Percentiles rank a stretch among this genome's conserved stretches.
Evolutionary conservation across 768 basidiomycete species (phyloP).

Genomic region (Pleurotus tuoliensis): DNA sequence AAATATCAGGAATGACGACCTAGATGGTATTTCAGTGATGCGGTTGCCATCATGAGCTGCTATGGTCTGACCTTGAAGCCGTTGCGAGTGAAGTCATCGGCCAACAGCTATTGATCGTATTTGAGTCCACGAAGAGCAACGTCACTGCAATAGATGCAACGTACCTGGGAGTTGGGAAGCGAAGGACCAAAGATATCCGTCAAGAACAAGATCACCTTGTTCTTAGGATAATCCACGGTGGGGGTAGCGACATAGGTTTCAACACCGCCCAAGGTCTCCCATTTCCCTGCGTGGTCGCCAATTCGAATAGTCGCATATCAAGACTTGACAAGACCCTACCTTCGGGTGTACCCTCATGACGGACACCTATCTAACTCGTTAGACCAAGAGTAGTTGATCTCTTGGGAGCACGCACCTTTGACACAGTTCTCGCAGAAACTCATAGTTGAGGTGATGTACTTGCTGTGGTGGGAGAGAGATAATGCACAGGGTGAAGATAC

Average conservation of each 20-base stretch:
- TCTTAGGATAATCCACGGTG: slow-evolving; percentile 31
- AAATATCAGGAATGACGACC: slow-evolving; percentile 38
- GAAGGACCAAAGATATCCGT: slow-evolving; percentile 38
- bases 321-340: slow-evolving; percentile 17
- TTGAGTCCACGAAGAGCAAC: neutral
- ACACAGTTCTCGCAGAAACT: slow-evolving; percentile 48
- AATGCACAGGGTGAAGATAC: too few relatives aligned
- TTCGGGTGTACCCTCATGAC: slow-evolving; percentile 32
- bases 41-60: neutral
- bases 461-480: neutral
- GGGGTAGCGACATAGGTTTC: slow-evolving; percentile 41
- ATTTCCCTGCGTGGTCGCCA: slow-evolving; percentile 25
- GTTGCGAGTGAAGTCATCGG: slow-evolving; percentile 40
- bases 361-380: slow-evolving; percentile 23
- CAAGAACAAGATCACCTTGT: slow-evolving; percentile 43
- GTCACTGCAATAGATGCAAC: neutral
- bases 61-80: slow-evolving; percentile 35
- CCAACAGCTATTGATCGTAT: slow-evolving; percentile 25
- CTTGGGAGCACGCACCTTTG: slow-evolving; percentile 25
- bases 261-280: slow-evolving; percentile 33
- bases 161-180: slow-evolving; percentile 25
- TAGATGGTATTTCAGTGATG: slow-evolving; percentile 11
- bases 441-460: slow-evolving; percentile 25
- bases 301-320: neutral
- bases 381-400: neutral